These are phyloP conservation scores for Trichosporon faecale DNA, from an alignment of 1,284 basidiomycete genomes.

Conservation along the genomic window DNA sequence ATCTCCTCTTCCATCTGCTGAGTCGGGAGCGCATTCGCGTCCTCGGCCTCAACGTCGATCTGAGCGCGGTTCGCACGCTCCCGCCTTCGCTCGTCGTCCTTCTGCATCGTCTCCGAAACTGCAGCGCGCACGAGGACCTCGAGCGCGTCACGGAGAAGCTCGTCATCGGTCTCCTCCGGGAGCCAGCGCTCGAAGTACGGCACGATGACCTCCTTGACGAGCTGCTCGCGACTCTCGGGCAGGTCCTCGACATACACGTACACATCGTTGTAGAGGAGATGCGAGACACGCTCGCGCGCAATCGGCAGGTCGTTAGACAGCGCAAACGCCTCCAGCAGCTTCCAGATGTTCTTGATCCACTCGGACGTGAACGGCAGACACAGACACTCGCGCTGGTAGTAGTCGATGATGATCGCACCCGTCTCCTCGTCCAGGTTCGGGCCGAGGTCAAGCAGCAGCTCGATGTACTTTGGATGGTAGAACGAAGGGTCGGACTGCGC, in stretches of 20 bases:
- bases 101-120: conserved; percentile 51
- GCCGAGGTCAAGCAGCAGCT: conserved; percentile 50
- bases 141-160: conserved; percentile 44
- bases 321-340: conserved; percentile 52
- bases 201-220: conserved; percentile 51
- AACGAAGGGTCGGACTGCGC: conserved; percentile 21
- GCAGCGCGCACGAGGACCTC: conserved; percentile 49
- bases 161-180: conserved; percentile 45
- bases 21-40: conserved; percentile 33
- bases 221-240: conserved; percentile 43
- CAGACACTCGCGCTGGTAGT: conserved; percentile 52
- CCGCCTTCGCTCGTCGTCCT: conserved; percentile 43
- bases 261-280: conserved; percentile 51
- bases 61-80: conserved; percentile 25
- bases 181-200: conserved; percentile 52
- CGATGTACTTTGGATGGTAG: conserved; percentile 47
- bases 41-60: conserved; percentile 39
- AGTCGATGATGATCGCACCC: conserved; percentile 52
- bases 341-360: conserved; percentile 55
- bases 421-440: conserved; percentile 50
- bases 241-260: conserved; percentile 53
- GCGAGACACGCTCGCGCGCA: conserved; percentile 41
- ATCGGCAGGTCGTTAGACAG: conserved; percentile 30
- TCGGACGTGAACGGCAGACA: conserved; percentile 54
- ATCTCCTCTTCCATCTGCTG: conserved; percentile 33